Base-by-base conservation (phyloP, 2,329 filamentous ascomycete genomes). In the Nannizziopsis arthrosporioides region DNA sequence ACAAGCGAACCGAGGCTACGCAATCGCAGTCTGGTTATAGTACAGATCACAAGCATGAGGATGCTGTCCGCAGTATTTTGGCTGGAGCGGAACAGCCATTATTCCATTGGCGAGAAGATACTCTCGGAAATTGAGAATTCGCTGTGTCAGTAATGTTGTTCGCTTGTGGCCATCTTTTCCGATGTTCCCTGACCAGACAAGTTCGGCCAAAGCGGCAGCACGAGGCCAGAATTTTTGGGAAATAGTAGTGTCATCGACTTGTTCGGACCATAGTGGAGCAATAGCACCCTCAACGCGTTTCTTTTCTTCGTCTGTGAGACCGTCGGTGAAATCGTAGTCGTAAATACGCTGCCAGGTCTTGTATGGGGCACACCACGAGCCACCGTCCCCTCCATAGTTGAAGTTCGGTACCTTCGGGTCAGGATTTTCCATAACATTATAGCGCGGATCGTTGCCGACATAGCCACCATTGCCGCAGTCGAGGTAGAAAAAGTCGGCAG, bases 301-400 rank as follows among this genome's bases (percentile, higher is more conserved):
- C 34, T 69, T 68, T 54, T 78, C 67, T 0, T 59, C 53, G 0
- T 61, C 62, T 1, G 72, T 73, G 6, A 77, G 67, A 53, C 70
- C 71, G 40, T 59, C 52, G 0, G 73, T 73, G 57, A 77, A 77
- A 62, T 78, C 74, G 58, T 71, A 77, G 65, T 75, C 67, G 62
- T 78, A 78, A 61, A 78, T 76, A 42, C 74, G 73, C 59, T 77
- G 75, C 74, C 74, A 78, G 15, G 73, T 76, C 60, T 78, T 78
- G 67, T 77, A 78, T 0, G 75, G 75, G 0, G 69, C 71, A 56
- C 75, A 78, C 74, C 74, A 78, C n/a, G 71, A 74, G 14, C 74
- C 75, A 35, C 75, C 74, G 17, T 48, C 53, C 39, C 69, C 75
- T n/a, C 65, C 66, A 57, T 72, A 78, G 66, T 78, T 77, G 69